phyloP scores from a whole-genome alignment of 805 yeast species.

The Spathaspora sp. region DNA sequence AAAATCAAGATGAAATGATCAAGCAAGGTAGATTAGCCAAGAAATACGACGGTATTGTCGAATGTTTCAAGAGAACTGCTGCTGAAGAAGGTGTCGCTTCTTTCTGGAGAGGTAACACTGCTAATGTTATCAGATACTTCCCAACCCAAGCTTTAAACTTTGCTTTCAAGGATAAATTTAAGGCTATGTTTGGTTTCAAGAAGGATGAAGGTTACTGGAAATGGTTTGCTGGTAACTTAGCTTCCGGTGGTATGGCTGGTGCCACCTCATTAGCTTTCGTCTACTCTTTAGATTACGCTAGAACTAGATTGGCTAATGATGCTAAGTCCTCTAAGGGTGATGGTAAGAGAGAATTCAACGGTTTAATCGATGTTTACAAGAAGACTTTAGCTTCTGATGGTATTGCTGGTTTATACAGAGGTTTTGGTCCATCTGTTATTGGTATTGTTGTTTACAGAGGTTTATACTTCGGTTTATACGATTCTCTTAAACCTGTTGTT shows the following conservation, averaged over 20 bases:
- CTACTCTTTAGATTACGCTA: constrained; percentile 96
- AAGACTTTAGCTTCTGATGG: constrained; percentile 95
- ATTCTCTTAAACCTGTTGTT: constrained; percentile 92
- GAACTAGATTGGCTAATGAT: constrained; percentile 98
- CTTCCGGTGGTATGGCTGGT: constrained; percentile 99
- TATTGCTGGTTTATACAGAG: constrained; percentile 98
- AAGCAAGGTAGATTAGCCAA: constrained; percentile 92
- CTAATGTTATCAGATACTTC: constrained; percentile 98
- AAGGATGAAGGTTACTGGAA: constrained; percentile 88
- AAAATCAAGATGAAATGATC: constrained; percentile 97
- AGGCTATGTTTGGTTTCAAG: constrained; percentile 94
- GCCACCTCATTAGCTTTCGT: constrained; percentile 90
- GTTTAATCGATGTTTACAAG: constrained; percentile 93
- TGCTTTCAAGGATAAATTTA: constrained; percentile 97
- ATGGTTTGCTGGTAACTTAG: constrained; percentile 98
- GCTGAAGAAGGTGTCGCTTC: constrained; percentile 88
- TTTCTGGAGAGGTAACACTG: constrained; percentile 99
- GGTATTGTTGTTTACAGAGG: constrained; percentile 99
- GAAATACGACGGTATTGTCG: constrained; percentile 85
- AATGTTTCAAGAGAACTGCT: constrained; percentile 93
- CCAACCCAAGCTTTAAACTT: constrained; percentile 98
- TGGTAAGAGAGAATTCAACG: constrained; percentile 97
- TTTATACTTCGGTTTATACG: constrained; percentile 96
- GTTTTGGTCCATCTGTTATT: constrained; percentile 97
- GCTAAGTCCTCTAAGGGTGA: constrained; percentile 80